phyloP scores from a whole-genome alignment of 129 eudicot genomes.

The Cynara cardunculus region DNA sequence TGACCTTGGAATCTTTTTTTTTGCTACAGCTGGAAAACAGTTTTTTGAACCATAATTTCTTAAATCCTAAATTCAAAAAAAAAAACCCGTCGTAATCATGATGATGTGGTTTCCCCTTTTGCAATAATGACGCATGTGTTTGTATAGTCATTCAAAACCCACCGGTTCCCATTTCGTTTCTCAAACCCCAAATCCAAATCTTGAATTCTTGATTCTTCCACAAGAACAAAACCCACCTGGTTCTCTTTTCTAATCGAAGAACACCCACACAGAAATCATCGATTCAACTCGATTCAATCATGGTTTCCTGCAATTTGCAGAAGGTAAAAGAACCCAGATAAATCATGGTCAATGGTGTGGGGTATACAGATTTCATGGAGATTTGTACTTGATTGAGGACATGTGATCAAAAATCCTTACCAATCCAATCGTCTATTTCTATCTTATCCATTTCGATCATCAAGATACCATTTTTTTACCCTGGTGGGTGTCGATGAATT shows the following conservation, averaged over 20 bases:
- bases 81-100: background rate
- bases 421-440: background rate
- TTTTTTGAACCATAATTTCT: background rate
- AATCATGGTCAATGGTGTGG: background rate
- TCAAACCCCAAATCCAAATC: background rate
- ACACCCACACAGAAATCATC: background rate
- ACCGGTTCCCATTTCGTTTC: background rate
- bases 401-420: slow-evolving; percentile 17
- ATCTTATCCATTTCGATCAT: slow-evolving; percentile 21
- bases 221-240: no score
- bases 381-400: background rate
- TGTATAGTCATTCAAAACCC: background rate
- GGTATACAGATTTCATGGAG: background rate
- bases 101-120: background rate
- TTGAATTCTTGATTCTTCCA: background rate
- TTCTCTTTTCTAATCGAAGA: background rate
- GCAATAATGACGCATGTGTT: background rate
- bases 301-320: background rate
- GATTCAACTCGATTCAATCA: background rate
- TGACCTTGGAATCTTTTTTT: background rate
- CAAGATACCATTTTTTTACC: background rate
- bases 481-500: background rate
- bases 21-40: background rate
- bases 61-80: background rate
- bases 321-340: background rate